Conservation (phyloP, 192 early-diverging fungal species). For the Nowakowskiella sp. region DNA sequence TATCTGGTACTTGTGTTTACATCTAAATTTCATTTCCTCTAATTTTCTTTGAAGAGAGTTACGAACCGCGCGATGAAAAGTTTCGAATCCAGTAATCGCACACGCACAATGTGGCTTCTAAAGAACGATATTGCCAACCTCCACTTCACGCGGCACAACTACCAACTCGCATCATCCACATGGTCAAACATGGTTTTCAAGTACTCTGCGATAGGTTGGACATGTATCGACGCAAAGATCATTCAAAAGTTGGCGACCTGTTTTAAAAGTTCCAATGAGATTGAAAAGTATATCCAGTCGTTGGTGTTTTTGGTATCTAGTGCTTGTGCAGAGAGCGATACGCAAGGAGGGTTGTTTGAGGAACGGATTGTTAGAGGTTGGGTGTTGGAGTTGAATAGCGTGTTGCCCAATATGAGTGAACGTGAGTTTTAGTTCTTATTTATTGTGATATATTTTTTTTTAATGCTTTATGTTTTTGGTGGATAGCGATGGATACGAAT, state of each 20-base stretch:
- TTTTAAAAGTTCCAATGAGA: too few species aligned
- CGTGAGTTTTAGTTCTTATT: too few species aligned
- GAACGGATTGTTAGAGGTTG: constrained; percentile 35
- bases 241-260: constrained; percentile 61
- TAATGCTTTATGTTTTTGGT: too few species aligned
- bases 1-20: constrained; percentile 50
- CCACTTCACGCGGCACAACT: constrained; percentile 58
- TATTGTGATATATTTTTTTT: too few species aligned
- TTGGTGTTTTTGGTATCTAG: too few species aligned
- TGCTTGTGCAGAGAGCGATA: too few species aligned
- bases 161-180: constrained; percentile 52
- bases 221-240: constrained; percentile 53
- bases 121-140: constrained; percentile 71
- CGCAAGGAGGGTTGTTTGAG: too few species aligned
- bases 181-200: constrained; percentile 52
- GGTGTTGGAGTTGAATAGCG: constrained; percentile 1
- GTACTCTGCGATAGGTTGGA: constrained; percentile 56
- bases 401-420: too few species aligned
- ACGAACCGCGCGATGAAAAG: constrained; percentile 59
- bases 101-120: constrained; percentile 50
- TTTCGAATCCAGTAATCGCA: constrained; percentile 58
- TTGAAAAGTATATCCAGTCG: too few species aligned
- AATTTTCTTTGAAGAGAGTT: constrained; percentile 34
- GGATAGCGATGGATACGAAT: too few species aligned
- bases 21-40: background rate